phyloP scores from a whole-genome alignment of 2,329 filamentous ascomycete species.

The Hymenoscyphus fraxineus region DNA sequence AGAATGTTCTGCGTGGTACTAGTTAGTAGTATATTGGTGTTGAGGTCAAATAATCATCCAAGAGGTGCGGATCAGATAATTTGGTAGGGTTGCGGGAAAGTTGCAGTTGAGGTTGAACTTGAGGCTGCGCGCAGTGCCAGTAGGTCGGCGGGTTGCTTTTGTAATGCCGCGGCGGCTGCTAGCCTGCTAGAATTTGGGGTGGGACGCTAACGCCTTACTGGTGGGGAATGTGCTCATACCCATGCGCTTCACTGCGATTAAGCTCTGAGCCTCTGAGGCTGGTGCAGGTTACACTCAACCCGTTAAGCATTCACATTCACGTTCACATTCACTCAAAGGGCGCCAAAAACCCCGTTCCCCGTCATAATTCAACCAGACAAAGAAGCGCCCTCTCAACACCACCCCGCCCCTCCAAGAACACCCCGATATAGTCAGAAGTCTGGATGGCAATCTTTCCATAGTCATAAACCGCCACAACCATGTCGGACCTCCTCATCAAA shows the following conservation, averaged over 20 bases:
- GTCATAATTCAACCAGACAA: conserved; percentile 13
- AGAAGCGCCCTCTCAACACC: conserved; percentile 2
- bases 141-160: neutral
- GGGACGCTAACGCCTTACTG: conserved; percentile 9
- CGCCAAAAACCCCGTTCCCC: neutral
- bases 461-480: conserved; percentile 13
- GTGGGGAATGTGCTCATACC: conserved; percentile 1
- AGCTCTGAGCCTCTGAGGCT: neutral
- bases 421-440: neutral
- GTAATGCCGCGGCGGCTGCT: neutral
- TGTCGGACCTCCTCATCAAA: conserved; percentile 42
- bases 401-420: too few relatives aligned
- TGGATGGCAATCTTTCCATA: conserved; percentile 25
- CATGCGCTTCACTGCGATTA: neutral
- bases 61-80: neutral
- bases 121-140: too few relatives aligned
- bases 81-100: conserved; percentile 4
- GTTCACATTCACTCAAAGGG: neutral
- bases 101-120: conserved; percentile 4
- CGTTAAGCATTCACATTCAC: neutral
- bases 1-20: conserved; percentile 24
- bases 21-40: conserved; percentile 21
- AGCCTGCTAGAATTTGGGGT: neutral
- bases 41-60: neutral
- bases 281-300: too few relatives aligned